Percentiles rank a stretch among this genome's conserved stretches.
phyloP scores from a whole-genome alignment of 2,329 filamentous ascomycete genomes.

The Ceratocystis lukuohia region DNA sequence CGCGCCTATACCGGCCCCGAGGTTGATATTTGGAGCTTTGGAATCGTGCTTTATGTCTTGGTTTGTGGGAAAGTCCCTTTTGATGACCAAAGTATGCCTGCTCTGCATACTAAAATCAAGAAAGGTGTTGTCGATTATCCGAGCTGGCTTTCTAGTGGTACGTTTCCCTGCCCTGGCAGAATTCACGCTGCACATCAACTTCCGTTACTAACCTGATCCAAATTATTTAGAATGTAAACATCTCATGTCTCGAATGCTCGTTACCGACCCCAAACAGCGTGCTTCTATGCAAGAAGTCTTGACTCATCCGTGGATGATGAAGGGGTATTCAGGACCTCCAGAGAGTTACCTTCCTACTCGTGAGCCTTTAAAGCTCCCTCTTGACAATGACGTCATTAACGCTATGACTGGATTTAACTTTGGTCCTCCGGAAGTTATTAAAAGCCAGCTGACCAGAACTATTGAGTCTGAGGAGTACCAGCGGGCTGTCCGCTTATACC shows the following conservation, averaged over 20 bases:
- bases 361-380: slow-evolving; percentile 70
- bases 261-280: slow-evolving; percentile 79
- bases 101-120: slow-evolving; percentile 96
- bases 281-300: slow-evolving; percentile 84
- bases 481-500: slow-evolving; percentile 58
- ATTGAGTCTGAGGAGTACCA: slow-evolving; percentile 93
- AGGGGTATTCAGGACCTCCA: slow-evolving; percentile 72
- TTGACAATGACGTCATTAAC: slow-evolving; percentile 71
- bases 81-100: slow-evolving; percentile 98
- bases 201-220: slow-evolving; percentile 1
- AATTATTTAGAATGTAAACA: slow-evolving; percentile 66
- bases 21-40: slow-evolving; percentile 97
- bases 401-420: slow-evolving; percentile 99
- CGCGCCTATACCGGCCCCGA: slow-evolving; percentile 91
- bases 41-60: slow-evolving; percentile 90
- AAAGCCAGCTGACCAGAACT: slow-evolving; percentile 65
- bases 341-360: slow-evolving; percentile 78
- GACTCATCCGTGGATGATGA: slow-evolving; percentile 89
- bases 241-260: slow-evolving; percentile 86
- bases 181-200: no score
- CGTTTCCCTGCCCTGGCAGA: slow-evolving; percentile 25
- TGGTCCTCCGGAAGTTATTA: slow-evolving; percentile 72
- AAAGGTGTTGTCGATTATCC: slow-evolving; percentile 93
- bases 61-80: slow-evolving; percentile 98
- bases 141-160: slow-evolving; percentile 79